Conservation (phyloP, 768 basidiomycete genomes). For the Auricularia heimuer region DNA sequence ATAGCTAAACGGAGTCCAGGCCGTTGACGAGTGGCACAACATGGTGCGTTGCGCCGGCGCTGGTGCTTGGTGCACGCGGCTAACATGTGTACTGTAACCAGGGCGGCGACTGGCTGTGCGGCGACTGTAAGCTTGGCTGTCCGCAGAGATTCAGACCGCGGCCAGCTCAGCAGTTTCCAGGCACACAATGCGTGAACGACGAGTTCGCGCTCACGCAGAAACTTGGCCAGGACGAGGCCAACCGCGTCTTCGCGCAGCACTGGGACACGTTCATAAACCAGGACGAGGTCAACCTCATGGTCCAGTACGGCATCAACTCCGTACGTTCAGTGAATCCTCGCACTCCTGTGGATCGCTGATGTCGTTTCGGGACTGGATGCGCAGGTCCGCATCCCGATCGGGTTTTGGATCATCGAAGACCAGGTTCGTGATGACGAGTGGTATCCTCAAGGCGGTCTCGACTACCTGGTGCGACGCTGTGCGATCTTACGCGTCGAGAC, state of each 20-base stretch:
- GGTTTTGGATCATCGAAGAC: constrained; percentile 2
- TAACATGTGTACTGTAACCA: not conserved
- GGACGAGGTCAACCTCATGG: constrained; percentile 1
- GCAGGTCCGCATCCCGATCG: constrained; percentile 1
- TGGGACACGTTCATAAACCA: not conserved
- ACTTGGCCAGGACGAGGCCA: constrained; percentile 30
- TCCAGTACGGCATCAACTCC: constrained; percentile 1
- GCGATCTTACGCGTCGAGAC: not conserved
- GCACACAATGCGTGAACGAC: constrained; percentile 15
- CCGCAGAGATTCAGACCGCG: not conserved
- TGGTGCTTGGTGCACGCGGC: not conserved
- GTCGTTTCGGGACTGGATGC: not conserved
- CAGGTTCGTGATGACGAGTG: not conserved
- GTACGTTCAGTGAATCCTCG: not conserved
- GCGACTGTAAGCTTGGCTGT: not conserved
- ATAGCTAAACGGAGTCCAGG: not conserved
- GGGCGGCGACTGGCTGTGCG: constrained; percentile 2
- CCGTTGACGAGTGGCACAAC: constrained; percentile 1
- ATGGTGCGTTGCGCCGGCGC: not conserved
- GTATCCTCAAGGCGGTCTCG: not conserved
- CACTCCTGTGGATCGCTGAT: not conserved
- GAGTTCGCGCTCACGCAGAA: constrained; percentile 29
- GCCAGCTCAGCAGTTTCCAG: not conserved
- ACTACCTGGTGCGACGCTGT: not conserved
- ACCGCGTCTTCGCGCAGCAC: not conserved